These are phyloP conservation scores for Pyrenophora teres DNA, from an alignment of 2,329 filamentous ascomycete genomes.

Conservation along the genomic window DNA sequence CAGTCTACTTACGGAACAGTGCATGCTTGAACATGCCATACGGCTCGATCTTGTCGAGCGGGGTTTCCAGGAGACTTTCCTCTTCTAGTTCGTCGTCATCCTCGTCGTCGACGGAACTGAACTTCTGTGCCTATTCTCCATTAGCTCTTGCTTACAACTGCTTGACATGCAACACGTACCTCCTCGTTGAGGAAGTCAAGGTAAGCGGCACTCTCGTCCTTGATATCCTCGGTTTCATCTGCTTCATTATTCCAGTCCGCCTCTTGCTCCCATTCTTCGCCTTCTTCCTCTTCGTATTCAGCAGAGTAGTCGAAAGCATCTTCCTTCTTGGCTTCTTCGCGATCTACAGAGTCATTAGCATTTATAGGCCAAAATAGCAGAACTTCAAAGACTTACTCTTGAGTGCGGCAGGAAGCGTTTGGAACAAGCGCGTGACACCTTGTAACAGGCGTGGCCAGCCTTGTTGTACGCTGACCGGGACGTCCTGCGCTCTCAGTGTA, in stretches of 20 bases:
- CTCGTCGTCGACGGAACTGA: conserved; percentile 69
- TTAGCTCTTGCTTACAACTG: conserved; percentile 32
- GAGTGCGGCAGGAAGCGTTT: conserved; percentile 82
- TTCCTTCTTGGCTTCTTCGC: conserved; percentile 85
- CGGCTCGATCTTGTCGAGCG: conserved; percentile 92
- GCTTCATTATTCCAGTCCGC: conserved; percentile 70
- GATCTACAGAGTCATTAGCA: conserved; percentile 59
- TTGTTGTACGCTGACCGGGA: conserved; percentile 89
- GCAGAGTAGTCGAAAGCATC: conserved; percentile 79
- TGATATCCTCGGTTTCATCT: conserved; percentile 68
- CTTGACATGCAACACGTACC: conserved; percentile 52
- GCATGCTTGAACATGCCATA: conserved; percentile 86
- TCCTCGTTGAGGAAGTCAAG: conserved; percentile 95
- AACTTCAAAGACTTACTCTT: conserved; percentile 65
- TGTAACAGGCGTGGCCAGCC: conserved; percentile 92
- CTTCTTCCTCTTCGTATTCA: conserved; percentile 75
- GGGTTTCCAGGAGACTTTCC: conserved; percentile 88
- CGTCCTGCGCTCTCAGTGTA: conserved; percentile 75
- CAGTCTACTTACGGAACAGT: conserved; percentile 71
- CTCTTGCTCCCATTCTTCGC: conserved; percentile 79
- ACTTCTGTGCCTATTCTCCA: conserved; percentile 72
- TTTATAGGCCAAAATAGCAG: conserved; percentile 10
- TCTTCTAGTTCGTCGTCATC: conserved; percentile 93
- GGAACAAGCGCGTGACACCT: conserved; percentile 89
- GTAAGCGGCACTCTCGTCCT: conserved; percentile 92